Evolutionary conservation across 2,329 filamentous ascomycete genomes (phyloP).

Genomic region (Gliomastix tumulicola): DNA sequence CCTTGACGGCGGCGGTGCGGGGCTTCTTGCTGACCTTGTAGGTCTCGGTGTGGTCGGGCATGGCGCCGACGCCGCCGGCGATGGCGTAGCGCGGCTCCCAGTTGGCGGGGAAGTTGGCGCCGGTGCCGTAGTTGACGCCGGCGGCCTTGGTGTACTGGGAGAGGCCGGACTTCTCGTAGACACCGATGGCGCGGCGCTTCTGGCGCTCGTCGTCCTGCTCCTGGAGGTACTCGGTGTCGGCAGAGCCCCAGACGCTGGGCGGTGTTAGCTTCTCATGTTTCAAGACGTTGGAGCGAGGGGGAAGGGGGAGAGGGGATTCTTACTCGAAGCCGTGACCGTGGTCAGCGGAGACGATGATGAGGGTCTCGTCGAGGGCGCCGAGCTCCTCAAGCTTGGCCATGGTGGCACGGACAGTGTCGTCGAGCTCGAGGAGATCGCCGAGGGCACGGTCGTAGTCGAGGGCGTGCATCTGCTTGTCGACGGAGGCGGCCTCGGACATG

Average conservation of each 20-base stretch:
- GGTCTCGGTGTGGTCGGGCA: slow-evolving; percentile 71
- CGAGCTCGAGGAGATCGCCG: slow-evolving; percentile 77
- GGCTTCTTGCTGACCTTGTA: slow-evolving; percentile 66
- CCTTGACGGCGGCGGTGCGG: slow-evolving; percentile 48
- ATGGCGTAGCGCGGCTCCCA: slow-evolving; percentile 83
- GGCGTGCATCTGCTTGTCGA: slow-evolving; percentile 86
- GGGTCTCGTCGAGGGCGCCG: slow-evolving; percentile 64
- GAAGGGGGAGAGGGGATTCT: slow-evolving; percentile 4
- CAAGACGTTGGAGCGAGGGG: background rate
- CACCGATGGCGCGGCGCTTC: slow-evolving; percentile 70
- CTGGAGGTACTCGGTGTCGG: slow-evolving; percentile 71
- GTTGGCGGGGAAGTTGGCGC: slow-evolving; percentile 71
- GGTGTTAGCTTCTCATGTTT: slow-evolving; percentile 4
- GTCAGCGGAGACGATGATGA: slow-evolving; percentile 77
- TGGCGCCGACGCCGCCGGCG: slow-evolving; percentile 62
- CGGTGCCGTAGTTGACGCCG: slow-evolving; percentile 63
- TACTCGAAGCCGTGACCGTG: slow-evolving; percentile 82
- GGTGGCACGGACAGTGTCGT: slow-evolving; percentile 74
- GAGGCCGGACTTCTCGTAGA: slow-evolving; percentile 65
- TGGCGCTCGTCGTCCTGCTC: slow-evolving; percentile 58
- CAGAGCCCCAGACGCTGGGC: slow-evolving; percentile 63
- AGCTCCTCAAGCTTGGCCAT: slow-evolving; percentile 61
- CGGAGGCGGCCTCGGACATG: slow-evolving; percentile 79
- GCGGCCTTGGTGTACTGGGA: slow-evolving; percentile 62
- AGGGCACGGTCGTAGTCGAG: slow-evolving; percentile 83